phyloP scores from a whole-genome alignment of 495 filamentous ascomycete species.

The Penicillium longicatenatum region DNA sequence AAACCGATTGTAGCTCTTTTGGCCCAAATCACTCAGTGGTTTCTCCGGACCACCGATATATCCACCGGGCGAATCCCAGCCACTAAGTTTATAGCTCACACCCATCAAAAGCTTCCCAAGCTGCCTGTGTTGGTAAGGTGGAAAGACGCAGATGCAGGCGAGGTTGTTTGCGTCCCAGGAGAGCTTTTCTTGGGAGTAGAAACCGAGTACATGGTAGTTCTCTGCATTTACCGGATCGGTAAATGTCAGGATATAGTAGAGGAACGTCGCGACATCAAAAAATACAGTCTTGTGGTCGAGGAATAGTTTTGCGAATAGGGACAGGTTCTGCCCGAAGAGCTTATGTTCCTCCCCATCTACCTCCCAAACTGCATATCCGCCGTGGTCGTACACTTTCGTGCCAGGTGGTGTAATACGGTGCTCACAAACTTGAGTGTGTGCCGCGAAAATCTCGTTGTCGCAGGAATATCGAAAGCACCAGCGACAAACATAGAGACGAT shows the following conservation, averaged over 20 bases:
- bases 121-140: slow-evolving; percentile 89
- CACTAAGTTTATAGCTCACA: slow-evolving; percentile 89
- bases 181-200: slow-evolving; percentile 98
- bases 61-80: slow-evolving; percentile 62
- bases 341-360: slow-evolving; percentile 88
- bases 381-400: slow-evolving; percentile 58
- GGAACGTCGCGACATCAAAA: slow-evolving; percentile 92
- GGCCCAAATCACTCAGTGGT: slow-evolving; percentile 81
- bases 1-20: slow-evolving; percentile 75
- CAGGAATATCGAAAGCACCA: slow-evolving; percentile 92
- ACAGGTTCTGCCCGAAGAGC: slow-evolving; percentile 93
- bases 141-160: slow-evolving; percentile 94
- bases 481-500: slow-evolving; percentile 81
- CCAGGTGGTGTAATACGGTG: slow-evolving; percentile 45
- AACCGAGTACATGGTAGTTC: slow-evolving; percentile 70
- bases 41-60: slow-evolving; percentile 92
- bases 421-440: slow-evolving; percentile 48
- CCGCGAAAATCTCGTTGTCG: slow-evolving; percentile 62
- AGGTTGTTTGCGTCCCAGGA: slow-evolving; percentile 99
- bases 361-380: slow-evolving; percentile 75
- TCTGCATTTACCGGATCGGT: slow-evolving; percentile 36
- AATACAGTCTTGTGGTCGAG: slow-evolving; percentile 98
- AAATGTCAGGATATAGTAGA: slow-evolving; percentile 85
- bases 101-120: slow-evolving; percentile 90
- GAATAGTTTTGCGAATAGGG: slow-evolving; percentile 96